Evolutionary conservation across 768 basidiomycete species (phyloP).

Genomic region (Sarcomyxa edulis): DNA sequence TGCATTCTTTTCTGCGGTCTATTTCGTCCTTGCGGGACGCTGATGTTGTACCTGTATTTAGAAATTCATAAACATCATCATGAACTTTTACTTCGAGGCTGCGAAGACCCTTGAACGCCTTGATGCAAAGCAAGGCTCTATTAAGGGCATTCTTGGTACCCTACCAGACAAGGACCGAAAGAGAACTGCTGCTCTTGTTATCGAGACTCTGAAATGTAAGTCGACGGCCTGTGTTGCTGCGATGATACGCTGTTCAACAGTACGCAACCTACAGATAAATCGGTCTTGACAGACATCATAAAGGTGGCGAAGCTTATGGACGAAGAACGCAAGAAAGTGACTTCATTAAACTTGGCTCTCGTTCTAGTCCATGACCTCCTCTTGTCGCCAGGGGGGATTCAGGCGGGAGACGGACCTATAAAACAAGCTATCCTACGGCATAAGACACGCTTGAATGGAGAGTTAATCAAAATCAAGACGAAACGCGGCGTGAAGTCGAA

Average conservation of each 20-base stretch:
- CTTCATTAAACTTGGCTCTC: conserved; percentile 69
- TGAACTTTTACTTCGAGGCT: conserved; percentile 97
- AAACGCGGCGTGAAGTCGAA: conserved; percentile 65
- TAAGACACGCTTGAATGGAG: conserved; percentile 83
- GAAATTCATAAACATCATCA: conserved; percentile 36
- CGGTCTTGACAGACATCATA: conserved; percentile 69
- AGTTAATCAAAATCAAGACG: conserved; percentile 81
- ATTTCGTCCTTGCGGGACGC: no score
- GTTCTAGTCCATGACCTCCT: conserved; percentile 86
- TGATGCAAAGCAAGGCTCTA: conserved; percentile 86
- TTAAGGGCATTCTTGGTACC: conserved; percentile 76
- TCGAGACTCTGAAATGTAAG: conserved; percentile 95
- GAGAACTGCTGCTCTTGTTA: conserved; percentile 79
- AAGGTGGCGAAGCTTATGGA: conserved; percentile 59
- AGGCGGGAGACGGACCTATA: conserved; percentile 85
- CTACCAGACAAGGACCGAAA: conserved; percentile 73
- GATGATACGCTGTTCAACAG: conserved; percentile 3
- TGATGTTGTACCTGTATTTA: conserved; percentile 25
- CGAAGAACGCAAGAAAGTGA: conserved; percentile 72
- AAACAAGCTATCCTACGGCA: conserved; percentile 86
- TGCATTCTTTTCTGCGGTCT: no score
- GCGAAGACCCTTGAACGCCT: conserved; percentile 79
- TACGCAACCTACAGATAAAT: conserved; percentile 64
- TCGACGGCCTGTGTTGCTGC: not conserved
- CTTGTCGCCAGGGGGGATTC: conserved; percentile 76